Evolutionary conservation across 768 basidiomycete genomes (phyloP), one percentile per base, ranked within the genome.

Genomic region (Lactifluus echinatus): DNA sequence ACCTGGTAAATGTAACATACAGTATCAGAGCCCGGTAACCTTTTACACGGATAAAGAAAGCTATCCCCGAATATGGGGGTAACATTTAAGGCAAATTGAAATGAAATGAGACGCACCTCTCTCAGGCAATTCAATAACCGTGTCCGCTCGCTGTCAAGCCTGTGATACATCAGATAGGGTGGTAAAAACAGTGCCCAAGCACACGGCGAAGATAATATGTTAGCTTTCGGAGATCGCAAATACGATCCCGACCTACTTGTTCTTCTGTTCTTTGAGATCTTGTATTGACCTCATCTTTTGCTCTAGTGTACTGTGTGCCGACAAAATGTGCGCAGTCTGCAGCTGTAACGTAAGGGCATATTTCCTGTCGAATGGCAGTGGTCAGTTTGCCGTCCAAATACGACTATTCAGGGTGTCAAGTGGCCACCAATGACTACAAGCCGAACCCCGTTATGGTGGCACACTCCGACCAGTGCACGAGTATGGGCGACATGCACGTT

Each of bases 251-350:
- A 72, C 81, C 44, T 66, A 89, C 89, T 87, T 85, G 69, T 91
- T 89, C 70, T 85, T 85, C 73, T 92, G 89, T 69, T 89, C 89
- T 53, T 80, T 80, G 44, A 92, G 73, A 66, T 91, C 89, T 70
- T 91, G 85, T 15, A 92, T 81, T 8, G 85, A 79, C 62, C 82
- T 87, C 60, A 79, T 79, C 68, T 89, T 90, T 67, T 85, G 81
- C 59, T 90, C 87, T 4, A 92, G 73, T 29, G 83, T 79, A 2
- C 87, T 82, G 67, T 92, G 89, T 6, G 88, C 88, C 8, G 89
- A 89, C 2, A 92, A 74, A 42, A 92, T 89, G 67, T 92, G 88
- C 10, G 90, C 89, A 10, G 90, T 92, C 63, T 92, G 90, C 34
- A 92, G 73, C 69, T 92, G 89, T 42, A 92, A 73, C 8, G 87